Evolutionary conservation across 257 asterid genomes (phyloP).

Genomic region (Avicennia marina): DNA sequence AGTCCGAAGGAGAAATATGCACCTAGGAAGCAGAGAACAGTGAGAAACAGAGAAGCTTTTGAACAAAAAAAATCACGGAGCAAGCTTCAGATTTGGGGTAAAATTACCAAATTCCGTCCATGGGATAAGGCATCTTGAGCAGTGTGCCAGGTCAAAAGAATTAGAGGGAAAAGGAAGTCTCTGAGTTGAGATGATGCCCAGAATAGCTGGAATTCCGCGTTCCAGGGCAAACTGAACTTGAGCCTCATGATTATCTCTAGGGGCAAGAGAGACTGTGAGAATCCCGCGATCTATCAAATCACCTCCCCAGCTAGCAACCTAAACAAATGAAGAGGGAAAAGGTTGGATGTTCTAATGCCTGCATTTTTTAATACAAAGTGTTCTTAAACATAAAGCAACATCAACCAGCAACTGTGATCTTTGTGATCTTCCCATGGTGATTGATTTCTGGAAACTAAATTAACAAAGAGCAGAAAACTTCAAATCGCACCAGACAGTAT

Average conservation of each 20-base stretch:
- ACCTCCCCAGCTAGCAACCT: conserved; percentile 99
- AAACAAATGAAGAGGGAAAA: conserved; percentile 9
- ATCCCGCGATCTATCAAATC: conserved; percentile 89
- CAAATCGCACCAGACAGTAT: no score
- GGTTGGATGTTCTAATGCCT: no score
- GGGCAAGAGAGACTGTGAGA: conserved; percentile 89
- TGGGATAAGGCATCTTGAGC: conserved; percentile 99
- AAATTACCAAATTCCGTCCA: conserved; percentile 95
- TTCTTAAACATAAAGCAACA: no score
- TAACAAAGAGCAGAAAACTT: no score
- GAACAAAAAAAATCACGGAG: no score
- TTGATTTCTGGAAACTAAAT: no score
- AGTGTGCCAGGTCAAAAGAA: conserved; percentile 98
- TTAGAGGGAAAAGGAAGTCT: conserved; percentile 96
- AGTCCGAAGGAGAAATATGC: no score
- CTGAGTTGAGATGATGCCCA: conserved; percentile 95
- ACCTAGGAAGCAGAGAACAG: no score
- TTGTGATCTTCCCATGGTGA: no score
- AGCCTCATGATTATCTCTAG: conserved; percentile 96
- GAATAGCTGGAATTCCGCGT: conserved; percentile 95
- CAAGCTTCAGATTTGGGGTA: neutral
- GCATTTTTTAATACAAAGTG: no score
- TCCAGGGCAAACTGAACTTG: conserved; percentile 99
- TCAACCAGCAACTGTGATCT: no score
- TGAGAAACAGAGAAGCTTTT: no score